phyloP scores from a whole-genome alignment of 306 rosid genomes.

The Cicer chorassanicum region DNA sequence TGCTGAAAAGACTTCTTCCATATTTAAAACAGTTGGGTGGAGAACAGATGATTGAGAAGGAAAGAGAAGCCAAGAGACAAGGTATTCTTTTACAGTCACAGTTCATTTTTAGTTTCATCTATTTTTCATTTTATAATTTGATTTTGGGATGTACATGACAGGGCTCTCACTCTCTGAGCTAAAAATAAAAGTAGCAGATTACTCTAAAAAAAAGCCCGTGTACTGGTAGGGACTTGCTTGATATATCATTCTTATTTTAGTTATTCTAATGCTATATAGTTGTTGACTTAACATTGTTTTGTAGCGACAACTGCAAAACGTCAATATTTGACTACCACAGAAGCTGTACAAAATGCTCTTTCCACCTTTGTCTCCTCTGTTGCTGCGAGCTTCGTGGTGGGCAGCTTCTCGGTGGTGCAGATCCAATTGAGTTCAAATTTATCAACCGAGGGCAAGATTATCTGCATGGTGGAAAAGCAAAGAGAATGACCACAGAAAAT shows the following conservation, averaged over 20 bases:
- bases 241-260: background rate
- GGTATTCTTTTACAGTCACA: conserved; percentile 48
- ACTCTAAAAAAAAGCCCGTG: conserved; percentile 51
- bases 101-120: conserved; percentile 17
- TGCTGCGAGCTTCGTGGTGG: conserved; percentile 82
- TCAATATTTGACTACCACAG: conserved; percentile 84
- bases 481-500: background rate
- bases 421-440: conserved; percentile 51
- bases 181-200: conserved; percentile 10
- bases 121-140: conserved; percentile 25
- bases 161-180: conserved; percentile 50
- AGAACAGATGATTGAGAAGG: conserved; percentile 67
- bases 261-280: conserved; percentile 13
- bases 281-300: conserved; percentile 38
- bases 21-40: conserved; percentile 59
- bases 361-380: conserved; percentile 83
- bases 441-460: conserved; percentile 48
- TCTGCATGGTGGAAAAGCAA: conserved; percentile 55
- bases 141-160: conserved; percentile 37
- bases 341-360: conserved; percentile 65
- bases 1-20: conserved; percentile 69
- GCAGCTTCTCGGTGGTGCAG: conserved; percentile 56
- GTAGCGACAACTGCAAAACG: conserved; percentile 81
- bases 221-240: conserved; percentile 63
- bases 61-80: conserved; percentile 68